Base-by-base conservation (phyloP, 129 eudicot genomes). In the Helianthus tuberosus region DNA sequence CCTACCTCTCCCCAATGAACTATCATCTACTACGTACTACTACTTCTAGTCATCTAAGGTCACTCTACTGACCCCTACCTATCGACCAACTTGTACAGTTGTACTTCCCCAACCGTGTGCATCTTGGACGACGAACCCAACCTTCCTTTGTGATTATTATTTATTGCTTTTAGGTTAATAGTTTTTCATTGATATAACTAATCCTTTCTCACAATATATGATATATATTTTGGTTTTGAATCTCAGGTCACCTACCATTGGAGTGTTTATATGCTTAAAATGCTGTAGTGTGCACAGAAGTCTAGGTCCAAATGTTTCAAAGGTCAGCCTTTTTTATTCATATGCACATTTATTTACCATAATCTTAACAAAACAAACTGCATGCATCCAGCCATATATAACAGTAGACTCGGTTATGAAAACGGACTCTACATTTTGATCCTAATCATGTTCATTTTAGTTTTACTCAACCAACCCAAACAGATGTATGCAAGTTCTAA, bases 221-320 rank as follows among this genome's bases (percentile, higher is more conserved):
- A 41, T 43, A 32, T 3, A 3, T 11, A 11, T 12, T 60, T 39
- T 63, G 5, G 46, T 72, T 73, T 57, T 43, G 52, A 72, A 72
- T 86, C 80, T 64, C 96, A 92, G 98, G 87, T 92, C 98, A 23
- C 89, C 96, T 36, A 89, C 87, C 77, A 85, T 92, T 72, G 98
- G 98, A 72, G 98, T 92, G 17, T 92, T 92, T 76, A 57, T 92
- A 81, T 92, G 98, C 83, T 85, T 92, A 58, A 92, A 89, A 75
- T 92, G 98, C 67, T 89, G 93, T 78, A 93, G 96, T 50, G 93
- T 87, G 35, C 96, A 92, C 80, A 82, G 96, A 87, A 83, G 78
- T 72, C 96, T 92, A 64, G 91, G 93, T 47, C 80, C 96, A 54
- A 84, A 86, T 82, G 66, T 89, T 64, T 89, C 98, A 44, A 92